Conservation (phyloP, 768 basidiomycete species). For the Myochromella boudieri region DNA sequence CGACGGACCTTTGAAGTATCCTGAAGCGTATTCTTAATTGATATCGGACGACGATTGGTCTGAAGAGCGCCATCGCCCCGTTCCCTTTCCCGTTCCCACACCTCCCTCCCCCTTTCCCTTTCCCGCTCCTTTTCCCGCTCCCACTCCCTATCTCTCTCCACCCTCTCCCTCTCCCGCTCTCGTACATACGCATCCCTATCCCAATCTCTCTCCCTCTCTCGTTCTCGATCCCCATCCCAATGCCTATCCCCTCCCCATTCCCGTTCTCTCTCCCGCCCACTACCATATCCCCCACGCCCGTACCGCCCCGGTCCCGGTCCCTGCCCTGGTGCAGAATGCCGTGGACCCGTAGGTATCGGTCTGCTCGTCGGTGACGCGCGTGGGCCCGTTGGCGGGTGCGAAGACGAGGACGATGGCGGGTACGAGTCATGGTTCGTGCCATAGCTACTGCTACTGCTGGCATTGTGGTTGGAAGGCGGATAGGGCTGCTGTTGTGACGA, state of each 20-base stretch:
- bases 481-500: conserved; percentile 28
- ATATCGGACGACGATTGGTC: conserved; percentile 32
- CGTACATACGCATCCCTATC: no score
- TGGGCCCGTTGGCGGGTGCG: conserved; percentile 29
- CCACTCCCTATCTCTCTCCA: background rate
- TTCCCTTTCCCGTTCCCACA: no score
- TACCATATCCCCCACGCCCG: no score
- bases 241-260: background rate
- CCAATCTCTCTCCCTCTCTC: background rate
- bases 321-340: conserved; percentile 3
- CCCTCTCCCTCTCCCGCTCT: background rate
- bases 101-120: no score
- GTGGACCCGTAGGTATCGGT: conserved; percentile 23
- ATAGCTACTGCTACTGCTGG: conserved; percentile 13
- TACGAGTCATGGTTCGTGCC: background rate
- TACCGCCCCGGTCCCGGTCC: no score
- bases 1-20: conserved; percentile 26
- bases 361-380: conserved; percentile 42
- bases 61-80: conserved; percentile 17
- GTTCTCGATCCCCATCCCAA: background rate
- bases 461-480: background rate
- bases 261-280: background rate
- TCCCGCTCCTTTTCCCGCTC: background rate
- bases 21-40: conserved; percentile 38
- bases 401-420: background rate